These are phyloP conservation scores for Aspergillus sparsus DNA, from an alignment of 495 filamentous ascomycete species.

Conservation along the genomic window DNA sequence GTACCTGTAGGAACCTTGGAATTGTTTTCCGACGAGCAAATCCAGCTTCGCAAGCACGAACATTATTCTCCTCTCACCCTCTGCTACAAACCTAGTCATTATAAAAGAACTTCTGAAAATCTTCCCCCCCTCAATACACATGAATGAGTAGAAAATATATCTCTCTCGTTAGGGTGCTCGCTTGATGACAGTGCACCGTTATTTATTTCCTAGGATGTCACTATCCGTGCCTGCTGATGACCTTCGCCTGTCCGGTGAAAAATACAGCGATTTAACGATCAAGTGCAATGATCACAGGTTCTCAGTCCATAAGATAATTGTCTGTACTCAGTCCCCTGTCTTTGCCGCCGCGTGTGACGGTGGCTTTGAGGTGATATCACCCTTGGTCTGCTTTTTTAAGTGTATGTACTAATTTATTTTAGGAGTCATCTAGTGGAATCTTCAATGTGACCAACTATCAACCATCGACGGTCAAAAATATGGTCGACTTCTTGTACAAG, in stretches of 20 bases:
- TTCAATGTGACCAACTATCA: background rate
- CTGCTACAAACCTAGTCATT: no score
- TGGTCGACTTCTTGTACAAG: conserved; percentile 13
- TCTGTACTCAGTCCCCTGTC: conserved; percentile 10
- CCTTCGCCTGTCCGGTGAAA: background rate
- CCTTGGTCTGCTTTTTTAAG: background rate
- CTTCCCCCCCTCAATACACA: no score
- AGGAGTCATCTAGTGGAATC: conserved; percentile 1
- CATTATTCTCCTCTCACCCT: no score
- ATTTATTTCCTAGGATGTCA: no score
- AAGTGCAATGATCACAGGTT: conserved; percentile 2
- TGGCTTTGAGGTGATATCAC: background rate
- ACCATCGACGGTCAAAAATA: background rate
- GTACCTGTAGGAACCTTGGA: no score
- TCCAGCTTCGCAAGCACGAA: no score
- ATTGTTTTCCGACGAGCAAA: no score
- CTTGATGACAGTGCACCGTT: no score
- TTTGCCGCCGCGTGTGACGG: conserved; percentile 6
- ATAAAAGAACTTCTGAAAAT: no score
- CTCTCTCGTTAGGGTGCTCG: no score
- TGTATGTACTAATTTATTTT: background rate
- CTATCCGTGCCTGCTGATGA: no score
- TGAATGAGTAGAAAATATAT: no score
- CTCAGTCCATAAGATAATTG: conserved; percentile 5
- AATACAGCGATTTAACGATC: conserved; percentile 13